These are phyloP conservation scores for Gonium pectorale DNA, from an alignment of 139 green algal genomes.

Conservation along the genomic window DNA sequence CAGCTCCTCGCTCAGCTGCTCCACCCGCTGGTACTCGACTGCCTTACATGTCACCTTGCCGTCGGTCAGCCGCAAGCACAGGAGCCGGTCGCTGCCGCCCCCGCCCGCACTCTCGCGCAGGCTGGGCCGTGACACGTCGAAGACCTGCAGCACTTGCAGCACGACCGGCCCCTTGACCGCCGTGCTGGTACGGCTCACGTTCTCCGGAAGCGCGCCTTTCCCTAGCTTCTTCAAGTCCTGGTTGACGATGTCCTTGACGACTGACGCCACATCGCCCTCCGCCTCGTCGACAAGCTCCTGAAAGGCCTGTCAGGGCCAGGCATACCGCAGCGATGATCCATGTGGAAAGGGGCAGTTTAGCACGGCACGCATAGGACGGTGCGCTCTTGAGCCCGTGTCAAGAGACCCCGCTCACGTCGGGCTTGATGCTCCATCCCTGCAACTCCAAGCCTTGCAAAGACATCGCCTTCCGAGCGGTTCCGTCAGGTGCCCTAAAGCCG, in stretches of 20 bases:
- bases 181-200: conserved; percentile 47
- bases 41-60: conserved; percentile 43
- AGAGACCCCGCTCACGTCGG: background rate
- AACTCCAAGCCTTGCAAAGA: conserved; percentile 23
- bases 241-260: conserved; percentile 17
- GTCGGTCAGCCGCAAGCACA: conserved; percentile 55
- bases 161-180: conserved; percentile 56
- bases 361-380: too few species aligned
- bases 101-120: background rate
- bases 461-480: too few species aligned
- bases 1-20: conserved; percentile 47
- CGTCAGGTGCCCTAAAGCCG: too few species aligned
- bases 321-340: background rate
- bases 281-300: conserved; percentile 22
- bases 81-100: conserved; percentile 23
- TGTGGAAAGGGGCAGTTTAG: background rate
- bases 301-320: conserved; percentile 2
- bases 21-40: conserved; percentile 30
- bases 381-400: background rate
- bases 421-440: conserved; percentile 54
- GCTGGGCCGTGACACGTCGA: background rate
- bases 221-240: conserved; percentile 50
- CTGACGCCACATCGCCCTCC: conserved; percentile 4
- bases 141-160: conserved; percentile 31
- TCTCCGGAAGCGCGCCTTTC: conserved; percentile 49